Conservation (phyloP, 306 rosid genomes). For the Cucurbita pepo region DNA sequence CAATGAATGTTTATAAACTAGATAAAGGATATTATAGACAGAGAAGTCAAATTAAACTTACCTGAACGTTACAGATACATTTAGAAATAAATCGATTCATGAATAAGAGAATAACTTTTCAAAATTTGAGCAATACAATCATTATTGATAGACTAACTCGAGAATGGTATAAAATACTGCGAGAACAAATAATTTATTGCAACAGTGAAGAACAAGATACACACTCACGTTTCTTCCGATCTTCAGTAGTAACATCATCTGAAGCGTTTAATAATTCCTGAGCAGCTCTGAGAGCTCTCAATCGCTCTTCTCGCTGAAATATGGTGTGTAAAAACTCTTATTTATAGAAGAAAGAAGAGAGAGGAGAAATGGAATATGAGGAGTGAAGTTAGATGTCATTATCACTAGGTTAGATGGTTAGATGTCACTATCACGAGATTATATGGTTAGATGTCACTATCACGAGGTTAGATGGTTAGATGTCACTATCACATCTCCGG, state of each 20-base stretch:
- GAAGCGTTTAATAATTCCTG: slow-evolving; percentile 45
- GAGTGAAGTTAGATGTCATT: too few species aligned
- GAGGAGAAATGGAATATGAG: too few species aligned
- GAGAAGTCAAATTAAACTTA: background rate
- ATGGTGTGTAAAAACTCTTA: too few species aligned
- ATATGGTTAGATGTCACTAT: too few species aligned
- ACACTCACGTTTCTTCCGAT: slow-evolving; percentile 27
- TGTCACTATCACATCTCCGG: too few species aligned
- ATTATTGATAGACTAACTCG: background rate
- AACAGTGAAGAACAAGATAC: background rate
- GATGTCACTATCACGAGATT: too few species aligned
- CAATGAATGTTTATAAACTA: background rate
- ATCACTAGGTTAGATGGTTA: too few species aligned
- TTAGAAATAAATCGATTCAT: background rate
- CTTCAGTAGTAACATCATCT: slow-evolving; percentile 14
- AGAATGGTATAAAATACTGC: background rate
- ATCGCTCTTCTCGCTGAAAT: slow-evolving; percentile 28
- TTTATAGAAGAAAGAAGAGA: too few species aligned
- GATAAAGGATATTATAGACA: background rate
- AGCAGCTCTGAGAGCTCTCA: slow-evolving; percentile 65
- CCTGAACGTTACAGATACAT: background rate
- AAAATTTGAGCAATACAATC: background rate
- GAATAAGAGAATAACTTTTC: too few species aligned
- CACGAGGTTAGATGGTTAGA: too few species aligned
- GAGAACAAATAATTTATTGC: background rate